Conservation (phyloP, 202 grass and related monocot species). For the Schoenoplectus tabernaemontani region DNA sequence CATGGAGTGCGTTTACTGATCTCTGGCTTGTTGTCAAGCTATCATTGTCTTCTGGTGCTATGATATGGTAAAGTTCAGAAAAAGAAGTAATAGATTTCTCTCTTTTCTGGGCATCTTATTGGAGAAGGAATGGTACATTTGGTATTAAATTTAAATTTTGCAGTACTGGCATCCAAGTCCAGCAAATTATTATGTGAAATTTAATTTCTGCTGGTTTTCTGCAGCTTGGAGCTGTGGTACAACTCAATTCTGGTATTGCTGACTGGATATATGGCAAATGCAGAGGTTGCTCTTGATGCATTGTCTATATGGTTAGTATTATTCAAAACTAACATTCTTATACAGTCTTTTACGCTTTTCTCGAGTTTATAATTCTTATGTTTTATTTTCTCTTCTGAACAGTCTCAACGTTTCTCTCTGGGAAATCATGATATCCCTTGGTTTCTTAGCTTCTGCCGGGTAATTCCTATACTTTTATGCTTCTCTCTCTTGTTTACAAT, state of each 20-base stretch:
- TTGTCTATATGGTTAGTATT: slow-evolving; percentile 48
- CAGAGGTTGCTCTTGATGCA: slow-evolving; percentile 51
- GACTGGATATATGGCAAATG: slow-evolving; percentile 44
- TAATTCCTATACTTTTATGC: background rate
- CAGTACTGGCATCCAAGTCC: background rate
- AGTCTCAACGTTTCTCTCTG: slow-evolving; percentile 52
- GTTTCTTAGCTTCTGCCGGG: slow-evolving; percentile 62
- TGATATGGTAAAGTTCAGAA: slow-evolving; percentile 39
- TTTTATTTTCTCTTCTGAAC: slow-evolving; percentile 12
- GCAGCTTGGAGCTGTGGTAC: slow-evolving; percentile 62
- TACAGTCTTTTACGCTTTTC: background rate
- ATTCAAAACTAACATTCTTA: background rate
- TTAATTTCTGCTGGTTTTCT: background rate
- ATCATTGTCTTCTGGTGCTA: slow-evolving; percentile 56
- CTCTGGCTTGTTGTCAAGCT: slow-evolving; percentile 41
- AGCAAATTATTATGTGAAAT: background rate
- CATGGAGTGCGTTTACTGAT: slow-evolving; percentile 29
- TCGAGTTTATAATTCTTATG: background rate
- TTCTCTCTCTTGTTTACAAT: background rate
- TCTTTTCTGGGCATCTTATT: background rate
- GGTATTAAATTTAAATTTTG: background rate
- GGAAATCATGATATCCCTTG: slow-evolving; percentile 67
- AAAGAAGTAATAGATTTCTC: background rate
- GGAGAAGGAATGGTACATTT: background rate
- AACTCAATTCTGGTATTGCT: slow-evolving; percentile 31